Evolutionary conservation across 176 grass and related monocot genomes (phyloP), one percentile per base, ranked within the genome.

Genomic region (Aegilops speltoides): DNA sequence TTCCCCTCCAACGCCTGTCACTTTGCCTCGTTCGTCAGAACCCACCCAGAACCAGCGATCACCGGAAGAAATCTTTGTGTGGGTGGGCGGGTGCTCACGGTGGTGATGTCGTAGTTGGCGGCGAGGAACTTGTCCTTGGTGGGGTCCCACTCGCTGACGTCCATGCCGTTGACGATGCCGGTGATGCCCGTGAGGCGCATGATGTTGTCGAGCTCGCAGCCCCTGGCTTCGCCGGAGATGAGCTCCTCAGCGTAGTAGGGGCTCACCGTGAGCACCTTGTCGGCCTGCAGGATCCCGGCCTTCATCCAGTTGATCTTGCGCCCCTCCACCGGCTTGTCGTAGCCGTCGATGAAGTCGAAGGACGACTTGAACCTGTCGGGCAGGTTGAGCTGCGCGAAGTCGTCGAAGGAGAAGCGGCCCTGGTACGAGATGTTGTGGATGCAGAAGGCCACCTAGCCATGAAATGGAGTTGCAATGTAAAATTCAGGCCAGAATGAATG

Each of bases 361-460:
- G 95, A 95, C 15, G 95, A 88, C 89, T 78, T 94, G 79, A 98
- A 96, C 57, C 70, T 83, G 25, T 92, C 91, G 0, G 96, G 93
- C 29, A 98, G 96, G 14, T 98, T 95, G 57, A 98, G 90, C 24
- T 76, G 57, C 2, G 78, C 5, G 56, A 78, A 98, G 65, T 98
- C 96, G 0, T 69, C 46, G 20, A 77, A 77, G 20, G 89, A 71
- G 65, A 98, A 98, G 0, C 96, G 86, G 17, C 96, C 96, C 80
- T 98, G 96, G 82, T 98, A 98, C 11, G 91, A 87, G 40, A 98
- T 95, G 86, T 98, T 98, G 90, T 98, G 96, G 91, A 98, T 98
- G 92, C 96, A 98, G 88, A 96, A 98, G 3, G 90, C 91, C 17
- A 94, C 94, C 96, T 98, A 67, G 73, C 4, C 45, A 48, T 48